Base-by-base conservation (phyloP, 345 rosid species). In the Gossypium bickii region DNA sequence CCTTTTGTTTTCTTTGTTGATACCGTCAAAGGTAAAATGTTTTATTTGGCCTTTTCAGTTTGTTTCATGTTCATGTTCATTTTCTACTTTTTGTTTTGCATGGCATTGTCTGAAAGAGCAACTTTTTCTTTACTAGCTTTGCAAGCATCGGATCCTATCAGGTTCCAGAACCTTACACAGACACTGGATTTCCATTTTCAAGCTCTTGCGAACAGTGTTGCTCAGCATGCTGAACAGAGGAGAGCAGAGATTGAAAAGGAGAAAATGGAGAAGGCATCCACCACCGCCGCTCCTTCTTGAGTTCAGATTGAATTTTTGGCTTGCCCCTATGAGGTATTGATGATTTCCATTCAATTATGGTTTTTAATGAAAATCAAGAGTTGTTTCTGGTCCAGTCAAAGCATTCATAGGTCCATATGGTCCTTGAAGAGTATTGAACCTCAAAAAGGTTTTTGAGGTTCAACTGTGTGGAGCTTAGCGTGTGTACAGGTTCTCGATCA, bases 1-100 rank as follows among this genome's bases (percentile, higher is more conserved):
- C 98, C 99, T 59, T 96, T 96, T 79, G 82, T 96, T 71, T 86
- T 87, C 87, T 96, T 96, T 76, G 93, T 89, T 45, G 99, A 96
- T 72, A 86, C 96, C 43, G 77, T 96, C 47, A 93, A 89, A 86
- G 98, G 99, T 93, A 77, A 38, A 34, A 63, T 12, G 70, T 13
- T 10, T 34, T 2, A 63, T 62, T 34, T 47, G 1, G 67, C 34
- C 20, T 41, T 66, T 55, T 11, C 1, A 2, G 10, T 12, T 66
- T 38, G 47, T 52, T 74, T 76, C 6, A 17, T 25, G 2, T 27
- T 25, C 41, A 27, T 38, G 2, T 27, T 25, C 41, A 27, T 38
- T 38, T 43, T 65, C 41, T 16, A 9, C 44, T 70, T 15, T 45
- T 38, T 61, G 56, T 62, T 56, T 66, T 67, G 29, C n/a, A 43